These are phyloP conservation scores for Chimonanthus salicifolius DNA, from an alignment of 164 flowering plant species.

Conservation along the genomic window DNA sequence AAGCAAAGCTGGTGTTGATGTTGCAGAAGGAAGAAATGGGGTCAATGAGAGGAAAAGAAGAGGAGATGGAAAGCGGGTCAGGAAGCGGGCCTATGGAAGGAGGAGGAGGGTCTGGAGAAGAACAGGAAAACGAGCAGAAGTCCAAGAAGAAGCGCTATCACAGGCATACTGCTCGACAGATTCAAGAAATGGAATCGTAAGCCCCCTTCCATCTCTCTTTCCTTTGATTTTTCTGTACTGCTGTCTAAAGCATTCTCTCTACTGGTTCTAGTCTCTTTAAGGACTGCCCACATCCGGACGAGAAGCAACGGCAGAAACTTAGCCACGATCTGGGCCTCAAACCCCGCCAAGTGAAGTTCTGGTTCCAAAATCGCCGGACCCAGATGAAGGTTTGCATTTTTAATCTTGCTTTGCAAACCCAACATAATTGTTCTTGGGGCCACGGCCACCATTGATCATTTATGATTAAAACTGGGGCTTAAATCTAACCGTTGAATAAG, in stretches of 20 bases:
- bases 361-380: constrained; percentile 96
- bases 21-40: constrained; percentile 22
- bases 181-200: constrained; percentile 97
- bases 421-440: too few relatives aligned
- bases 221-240: too few relatives aligned
- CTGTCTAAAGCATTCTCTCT: too few relatives aligned
- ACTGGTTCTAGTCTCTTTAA: constrained; percentile 54
- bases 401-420: too few relatives aligned
- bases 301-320: constrained; percentile 80
- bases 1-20: too few relatives aligned
- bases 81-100: constrained; percentile 77
- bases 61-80: constrained; percentile 71
- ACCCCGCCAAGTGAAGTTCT: constrained; percentile 94
- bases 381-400: constrained; percentile 73
- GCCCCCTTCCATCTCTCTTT: constrained; percentile 8
- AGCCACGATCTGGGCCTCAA: constrained; percentile 87
- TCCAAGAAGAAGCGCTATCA: constrained; percentile 86
- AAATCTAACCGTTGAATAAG: too few relatives aligned
- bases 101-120: constrained; percentile 31
- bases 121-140: constrained; percentile 40
- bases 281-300: constrained; percentile 95
- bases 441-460: too few relatives aligned
- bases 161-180: constrained; percentile 86
- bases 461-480: too few relatives aligned
- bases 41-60: constrained; percentile 35